Percentiles rank a stretch among this genome's conserved stretches.
Conservation (phyloP, 1,139 yeast genomes). For the Suhomyces bokatorum region DNA sequence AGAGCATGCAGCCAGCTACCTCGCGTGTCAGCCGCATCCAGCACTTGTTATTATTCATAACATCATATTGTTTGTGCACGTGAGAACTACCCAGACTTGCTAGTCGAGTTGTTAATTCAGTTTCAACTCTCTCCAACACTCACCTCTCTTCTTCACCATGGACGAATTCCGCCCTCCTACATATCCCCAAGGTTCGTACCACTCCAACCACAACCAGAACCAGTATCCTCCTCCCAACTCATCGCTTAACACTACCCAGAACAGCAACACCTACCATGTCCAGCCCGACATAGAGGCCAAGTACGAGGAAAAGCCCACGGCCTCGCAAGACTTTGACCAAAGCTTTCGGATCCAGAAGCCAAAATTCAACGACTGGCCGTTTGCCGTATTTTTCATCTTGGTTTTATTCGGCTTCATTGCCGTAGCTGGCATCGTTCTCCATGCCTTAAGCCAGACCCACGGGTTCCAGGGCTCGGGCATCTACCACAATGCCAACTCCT, state of each 20-base stretch:
- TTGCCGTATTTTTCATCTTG: slow-evolving; percentile 60
- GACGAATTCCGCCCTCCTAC: slow-evolving; percentile 8
- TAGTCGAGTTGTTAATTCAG: too few species aligned
- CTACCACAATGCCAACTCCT: slow-evolving; percentile 52
- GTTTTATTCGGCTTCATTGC: slow-evolving; percentile 71
- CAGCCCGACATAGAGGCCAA: slow-evolving; percentile 30
- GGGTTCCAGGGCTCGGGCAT: slow-evolving; percentile 65
- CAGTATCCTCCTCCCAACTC: slow-evolving; percentile 3
- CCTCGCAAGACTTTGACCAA: slow-evolving; percentile 53
- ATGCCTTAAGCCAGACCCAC: slow-evolving; percentile 59
- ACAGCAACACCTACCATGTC: slow-evolving; percentile 12
- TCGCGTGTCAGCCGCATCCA: too few species aligned
- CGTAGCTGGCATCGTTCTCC: slow-evolving; percentile 66
- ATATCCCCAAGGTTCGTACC: slow-evolving; percentile 6
- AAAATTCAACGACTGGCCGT: slow-evolving; percentile 71
- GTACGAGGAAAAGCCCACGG: slow-evolving; percentile 35
- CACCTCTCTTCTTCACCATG: background rate
- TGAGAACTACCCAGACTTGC: too few species aligned
- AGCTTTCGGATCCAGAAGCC: slow-evolving; percentile 69
- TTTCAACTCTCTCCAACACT: too few species aligned
- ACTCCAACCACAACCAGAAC: too few species aligned
- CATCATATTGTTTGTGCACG: too few species aligned
- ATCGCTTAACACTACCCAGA: slow-evolving; percentile 1
- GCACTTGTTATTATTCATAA: too few species aligned
- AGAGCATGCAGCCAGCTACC: too few species aligned